Base-by-base conservation (phyloP, 2,329 filamentous ascomycete genomes). In the Zymoseptoria tritici region DNA sequence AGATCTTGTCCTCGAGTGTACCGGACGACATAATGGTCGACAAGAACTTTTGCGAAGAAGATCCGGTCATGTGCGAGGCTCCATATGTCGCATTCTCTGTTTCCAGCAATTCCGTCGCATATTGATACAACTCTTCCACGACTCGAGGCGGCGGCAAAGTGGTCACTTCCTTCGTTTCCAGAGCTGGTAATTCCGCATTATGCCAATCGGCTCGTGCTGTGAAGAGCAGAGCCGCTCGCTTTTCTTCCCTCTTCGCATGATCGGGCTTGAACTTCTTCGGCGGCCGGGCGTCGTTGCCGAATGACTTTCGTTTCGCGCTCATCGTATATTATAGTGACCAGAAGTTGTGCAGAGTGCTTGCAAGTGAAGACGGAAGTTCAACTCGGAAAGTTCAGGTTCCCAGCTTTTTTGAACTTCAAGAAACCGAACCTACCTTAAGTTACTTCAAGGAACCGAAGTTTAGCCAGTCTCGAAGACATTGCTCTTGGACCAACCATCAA, bases 1-100 rank as follows among this genome's bases (percentile, higher is more conserved):
- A 99, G 51, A 97, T 88, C 74, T 97, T 97, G 74, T 99, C 94
- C 58, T 91, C 95, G 67, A 97, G 84, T 9, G 95, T 99, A 80
- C 94, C 94, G 1, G 92, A 95, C 9, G 91, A 81, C 90, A 97
- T 97, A 73, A 99, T 97, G 19, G 91, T 96, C 1, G 92, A 90
- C 80, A 97, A 87, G 79, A 99, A 99, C 74, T 92, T 96, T 75
- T 95, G 89, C 49, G 92, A 93, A 2, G 93, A 94, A 24, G 90
- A 91, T 55, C 90, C 85, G 6, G 89, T 85, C 58, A 89, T 79
- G 66, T 90, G 81, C 49, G 82, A 87, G 24, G 85, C 83, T 58
- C 82, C 81, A 76, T 97, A 99, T 53, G 84, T 80, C 49, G 84
- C 81, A 62, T 88, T 88, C 71, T 99, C 94, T 24, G 85, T 80